A percentile compares a stretch with the other conserved stretches of the same genome.
These are phyloP conservation scores for Rhizopogon salebrosus DNA, from an alignment of 768 basidiomycete species.

Conservation along the genomic window DNA sequence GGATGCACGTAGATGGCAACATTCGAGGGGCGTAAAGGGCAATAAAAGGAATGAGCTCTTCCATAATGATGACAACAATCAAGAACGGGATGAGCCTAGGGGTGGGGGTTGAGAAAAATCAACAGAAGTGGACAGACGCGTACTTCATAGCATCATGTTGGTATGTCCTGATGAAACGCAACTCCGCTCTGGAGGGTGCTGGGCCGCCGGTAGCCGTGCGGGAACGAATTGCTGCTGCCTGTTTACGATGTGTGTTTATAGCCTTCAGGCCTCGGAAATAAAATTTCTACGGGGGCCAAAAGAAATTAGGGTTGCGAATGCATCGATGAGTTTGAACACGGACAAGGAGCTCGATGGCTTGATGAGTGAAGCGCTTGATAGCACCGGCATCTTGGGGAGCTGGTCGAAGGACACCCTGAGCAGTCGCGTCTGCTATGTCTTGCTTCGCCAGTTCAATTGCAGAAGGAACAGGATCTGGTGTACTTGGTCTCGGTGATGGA, in stretches of 20 bases:
- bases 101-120: conserved; percentile 5
- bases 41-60: conserved; percentile 79
- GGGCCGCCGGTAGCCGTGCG: conserved; percentile 57
- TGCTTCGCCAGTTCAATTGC: conserved; percentile 50
- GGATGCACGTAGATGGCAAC: conserved; percentile 82
- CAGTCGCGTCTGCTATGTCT: conserved; percentile 60
- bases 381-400: conserved; percentile 59
- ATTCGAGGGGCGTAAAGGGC: conserved; percentile 81
- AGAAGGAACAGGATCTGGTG: conserved; percentile 14
- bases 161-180: conserved; percentile 62
- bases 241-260: conserved; percentile 56
- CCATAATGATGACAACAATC: conserved; percentile 64
- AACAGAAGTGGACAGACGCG: conserved; percentile 8
- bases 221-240: conserved; percentile 46
- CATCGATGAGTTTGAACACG: conserved; percentile 9
- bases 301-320: neutral
- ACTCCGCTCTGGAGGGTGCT: conserved; percentile 62
- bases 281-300: conserved; percentile 57
- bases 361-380: conserved; percentile 45
- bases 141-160: conserved; percentile 70
- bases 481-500: conserved; percentile 11
- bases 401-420: conserved; percentile 64
- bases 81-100: conserved; percentile 71
- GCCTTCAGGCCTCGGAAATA: conserved; percentile 74
- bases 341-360: conserved; percentile 43